Evolutionary conservation across 345 rosid species (phyloP).

Genomic region (Limnanthes douglasii): DNA sequence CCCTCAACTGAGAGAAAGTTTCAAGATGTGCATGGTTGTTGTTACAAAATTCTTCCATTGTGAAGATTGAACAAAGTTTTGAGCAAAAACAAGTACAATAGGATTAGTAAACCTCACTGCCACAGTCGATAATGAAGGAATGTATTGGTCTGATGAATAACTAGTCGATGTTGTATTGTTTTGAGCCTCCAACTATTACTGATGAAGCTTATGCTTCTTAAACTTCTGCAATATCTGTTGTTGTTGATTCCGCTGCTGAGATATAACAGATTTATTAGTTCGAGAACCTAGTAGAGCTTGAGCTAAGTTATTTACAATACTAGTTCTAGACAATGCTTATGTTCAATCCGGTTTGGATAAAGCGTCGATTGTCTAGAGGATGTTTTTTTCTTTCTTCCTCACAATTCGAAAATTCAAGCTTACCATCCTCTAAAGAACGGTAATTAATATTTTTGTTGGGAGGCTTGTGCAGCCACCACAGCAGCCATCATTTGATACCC

Average conservation of each 20-base stretch:
- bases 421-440: conserved; percentile 52
- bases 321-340: conserved; percentile 38
- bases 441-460: conserved; percentile 66
- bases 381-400: conserved; percentile 6
- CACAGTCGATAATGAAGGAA: conserved; percentile 31
- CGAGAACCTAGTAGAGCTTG: conserved; percentile 42
- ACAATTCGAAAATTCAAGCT: conserved; percentile 30
- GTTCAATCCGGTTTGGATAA: conserved; percentile 51
- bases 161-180: conserved; percentile 45
- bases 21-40: too few relatives aligned
- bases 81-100: conserved; percentile 50
- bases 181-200: conserved; percentile 38
- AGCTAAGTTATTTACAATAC: conserved; percentile 65
- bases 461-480: conserved; percentile 48
- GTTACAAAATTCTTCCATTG: conserved; percentile 80
- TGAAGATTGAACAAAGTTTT: conserved; percentile 61
- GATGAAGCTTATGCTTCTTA: conserved; percentile 28
- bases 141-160: conserved; percentile 59
- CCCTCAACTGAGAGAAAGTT: too few relatives aligned
- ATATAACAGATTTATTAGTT: conserved; percentile 31
- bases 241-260: conserved; percentile 34
- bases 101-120: conserved; percentile 49
- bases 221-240: conserved; percentile 28
- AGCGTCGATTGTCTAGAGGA: conserved; percentile 57
- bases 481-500: conserved; percentile 41